phyloP scores from a whole-genome alignment of 2,329 filamentous ascomycete genomes.

The Colletotrichum tabaci region DNA sequence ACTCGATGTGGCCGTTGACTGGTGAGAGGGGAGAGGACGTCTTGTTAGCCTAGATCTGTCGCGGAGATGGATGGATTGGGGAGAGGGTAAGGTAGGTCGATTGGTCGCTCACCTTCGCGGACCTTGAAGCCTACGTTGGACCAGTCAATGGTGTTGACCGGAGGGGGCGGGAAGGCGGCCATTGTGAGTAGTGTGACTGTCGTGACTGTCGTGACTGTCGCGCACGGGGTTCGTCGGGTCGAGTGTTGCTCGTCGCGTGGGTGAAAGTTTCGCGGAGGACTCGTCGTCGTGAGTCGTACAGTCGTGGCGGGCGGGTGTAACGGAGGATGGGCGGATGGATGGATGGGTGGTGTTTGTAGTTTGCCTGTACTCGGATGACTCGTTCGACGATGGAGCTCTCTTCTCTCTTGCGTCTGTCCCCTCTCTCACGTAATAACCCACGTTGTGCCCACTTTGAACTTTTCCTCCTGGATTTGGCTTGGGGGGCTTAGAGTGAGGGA shows the following conservation, averaged over 20 bases:
- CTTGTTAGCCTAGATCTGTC: not conserved
- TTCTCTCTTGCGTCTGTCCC: not conserved
- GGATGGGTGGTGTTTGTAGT: no score
- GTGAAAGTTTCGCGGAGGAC: conserved; percentile 14
- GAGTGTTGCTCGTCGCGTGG: not conserved
- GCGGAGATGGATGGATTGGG: no score
- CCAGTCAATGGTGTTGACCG: conserved; percentile 91
- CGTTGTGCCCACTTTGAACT: not conserved
- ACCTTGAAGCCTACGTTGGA: conserved; percentile 92
- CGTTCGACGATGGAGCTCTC: conserved; percentile 7
- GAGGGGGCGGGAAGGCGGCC: conserved; percentile 80
- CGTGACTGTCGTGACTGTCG: not conserved
- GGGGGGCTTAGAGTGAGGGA: not conserved
- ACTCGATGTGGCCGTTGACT: conserved; percentile 97
- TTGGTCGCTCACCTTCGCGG: conserved; percentile 77
- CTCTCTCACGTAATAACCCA: conserved; percentile 27
- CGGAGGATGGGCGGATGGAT: not conserved
- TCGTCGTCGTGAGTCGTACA: not conserved
- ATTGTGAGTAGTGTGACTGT: conserved; percentile 58
- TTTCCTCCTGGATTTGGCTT: not conserved
- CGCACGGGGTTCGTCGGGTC: not conserved
- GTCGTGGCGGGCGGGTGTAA: not conserved
- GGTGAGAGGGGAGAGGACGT: conserved; percentile 7
- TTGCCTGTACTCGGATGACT: conserved; percentile 4
- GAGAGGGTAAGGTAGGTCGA: no score